Conservation (phyloP, 148 eudicot species). For the Bassia scoparia region DNA sequence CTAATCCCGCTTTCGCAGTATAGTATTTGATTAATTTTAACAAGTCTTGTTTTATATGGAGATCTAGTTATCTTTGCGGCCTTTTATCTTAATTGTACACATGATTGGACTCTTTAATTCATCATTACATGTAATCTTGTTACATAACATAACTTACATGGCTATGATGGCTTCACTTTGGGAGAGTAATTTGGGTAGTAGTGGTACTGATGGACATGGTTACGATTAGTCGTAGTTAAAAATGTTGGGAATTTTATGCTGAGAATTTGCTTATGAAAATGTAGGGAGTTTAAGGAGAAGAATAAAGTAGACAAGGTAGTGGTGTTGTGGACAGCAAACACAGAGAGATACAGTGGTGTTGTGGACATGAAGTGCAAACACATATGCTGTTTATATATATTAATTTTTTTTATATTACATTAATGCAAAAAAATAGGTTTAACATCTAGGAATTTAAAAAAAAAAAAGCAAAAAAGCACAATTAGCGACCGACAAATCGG, state of each 20-base stretch:
- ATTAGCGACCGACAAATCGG: too few species aligned
- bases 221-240: background rate
- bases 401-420: too few species aligned
- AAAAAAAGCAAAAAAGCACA: too few species aligned
- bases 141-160: background rate
- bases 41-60: too few species aligned
- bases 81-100: background rate
- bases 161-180: too few species aligned
- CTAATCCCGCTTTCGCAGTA: background rate
- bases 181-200: too few species aligned
- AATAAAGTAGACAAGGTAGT: constrained; percentile 93
- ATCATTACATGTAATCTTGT: background rate
- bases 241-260: background rate
- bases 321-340: constrained; percentile 96
- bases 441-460: too few species aligned
- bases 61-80: background rate
- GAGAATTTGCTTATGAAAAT: background rate
- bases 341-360: constrained; percentile 92
- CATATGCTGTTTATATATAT: too few species aligned
- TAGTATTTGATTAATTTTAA: too few species aligned
- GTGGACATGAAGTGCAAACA: too few species aligned
- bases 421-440: too few species aligned
- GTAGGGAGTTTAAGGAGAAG: constrained; percentile 88
- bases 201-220: too few species aligned
- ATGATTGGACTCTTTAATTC: background rate